Evolutionary conservation across 768 basidiomycete genomes (phyloP), one percentile per base, ranked within the genome.

Genomic region (Macrolepiota dolichaula): DNA sequence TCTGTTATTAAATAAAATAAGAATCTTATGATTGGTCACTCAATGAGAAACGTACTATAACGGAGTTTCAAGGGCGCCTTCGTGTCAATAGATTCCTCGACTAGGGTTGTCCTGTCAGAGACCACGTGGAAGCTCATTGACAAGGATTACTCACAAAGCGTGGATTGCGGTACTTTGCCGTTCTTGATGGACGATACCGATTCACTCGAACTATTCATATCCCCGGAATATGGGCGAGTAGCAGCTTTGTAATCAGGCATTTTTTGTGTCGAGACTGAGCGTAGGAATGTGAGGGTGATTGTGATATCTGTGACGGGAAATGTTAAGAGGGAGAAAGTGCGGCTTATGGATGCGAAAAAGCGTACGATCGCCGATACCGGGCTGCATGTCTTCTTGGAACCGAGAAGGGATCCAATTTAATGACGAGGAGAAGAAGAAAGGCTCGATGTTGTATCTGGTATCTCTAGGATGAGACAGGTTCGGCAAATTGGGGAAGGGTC

Each of bases 371-470:
- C 82, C 78, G 51, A 72, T 24, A 22, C 69, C 68, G 5, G 67
- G 66, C 1, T 65, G 37, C 2, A 78, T 57, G 56, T 77, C 79
- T 64, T 86, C 85, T 64, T 85, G 81, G 58, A 82, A 88, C 56
- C 85, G 79, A 6, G 84, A 83, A 4, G 86, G 85, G 64, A 87
- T 88, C 84, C 84, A 85, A 60, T 82, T 84, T 1, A 84, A 63
- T 17, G 83, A 83, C 0, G 85, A 85, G 4, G 84, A 83, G 64
- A 83, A 87, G 71, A 85, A 87, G 68, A 85, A 86, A 0, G 85
- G 85, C 64, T 86, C 85, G 44, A 86, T 79, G 25, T 76, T 73
- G 59, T 79, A 84, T 67, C 84, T 81, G 22, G 13, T n/a, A n/a
- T 24, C 36, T 38, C 17, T 24, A 42, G 55, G 25, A n/a, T n/a